phyloP scores from a whole-genome alignment of 495 filamentous ascomycete species.

The Trichoderma orchidacearum region DNA sequence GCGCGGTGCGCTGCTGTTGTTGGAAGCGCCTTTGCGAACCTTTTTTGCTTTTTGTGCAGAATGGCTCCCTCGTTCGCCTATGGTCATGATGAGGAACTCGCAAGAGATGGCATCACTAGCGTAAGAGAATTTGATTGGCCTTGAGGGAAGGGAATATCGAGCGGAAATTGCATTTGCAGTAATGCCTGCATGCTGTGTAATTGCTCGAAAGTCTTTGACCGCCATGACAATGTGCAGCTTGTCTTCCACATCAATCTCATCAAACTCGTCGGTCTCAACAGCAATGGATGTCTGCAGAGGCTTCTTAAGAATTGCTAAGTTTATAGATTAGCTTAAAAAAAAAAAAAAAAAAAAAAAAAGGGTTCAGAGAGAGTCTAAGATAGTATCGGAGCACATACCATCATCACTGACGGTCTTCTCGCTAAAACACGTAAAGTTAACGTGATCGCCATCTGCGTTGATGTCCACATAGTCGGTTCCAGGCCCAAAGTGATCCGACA shows the following conservation, averaged over 20 bases:
- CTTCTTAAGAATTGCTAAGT: conserved; percentile 77
- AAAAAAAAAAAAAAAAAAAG: too few species aligned
- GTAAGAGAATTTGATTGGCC: conserved; percentile 76
- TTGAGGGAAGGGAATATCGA: conserved; percentile 65
- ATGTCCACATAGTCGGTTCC: conserved; percentile 89
- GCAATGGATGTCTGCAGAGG: conserved; percentile 87
- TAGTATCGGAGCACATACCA: conserved; percentile 31
- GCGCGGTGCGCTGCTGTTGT: conserved; percentile 8
- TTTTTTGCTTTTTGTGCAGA: conserved; percentile 26
- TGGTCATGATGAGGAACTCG: conserved; percentile 91
- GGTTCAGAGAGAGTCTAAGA: neutral
- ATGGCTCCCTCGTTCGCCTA: conserved; percentile 49
- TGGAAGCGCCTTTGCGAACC: conserved; percentile 15
- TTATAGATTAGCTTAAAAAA: neutral
- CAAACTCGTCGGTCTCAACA: conserved; percentile 76
- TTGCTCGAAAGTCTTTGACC: conserved; percentile 90
- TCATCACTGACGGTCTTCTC: conserved; percentile 78
- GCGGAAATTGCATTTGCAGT: conserved; percentile 57
- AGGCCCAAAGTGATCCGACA: conserved; percentile 81
- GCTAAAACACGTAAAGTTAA: conserved; percentile 86
- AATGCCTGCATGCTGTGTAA: conserved; percentile 71
- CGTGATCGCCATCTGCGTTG: conserved; percentile 46
- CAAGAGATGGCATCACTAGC: conserved; percentile 56
- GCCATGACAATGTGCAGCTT: conserved; percentile 75
- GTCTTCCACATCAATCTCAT: conserved; percentile 61